phyloP scores from a whole-genome alignment of 371 early-diverging fungal species.

The Coemansia sp. region DNA sequence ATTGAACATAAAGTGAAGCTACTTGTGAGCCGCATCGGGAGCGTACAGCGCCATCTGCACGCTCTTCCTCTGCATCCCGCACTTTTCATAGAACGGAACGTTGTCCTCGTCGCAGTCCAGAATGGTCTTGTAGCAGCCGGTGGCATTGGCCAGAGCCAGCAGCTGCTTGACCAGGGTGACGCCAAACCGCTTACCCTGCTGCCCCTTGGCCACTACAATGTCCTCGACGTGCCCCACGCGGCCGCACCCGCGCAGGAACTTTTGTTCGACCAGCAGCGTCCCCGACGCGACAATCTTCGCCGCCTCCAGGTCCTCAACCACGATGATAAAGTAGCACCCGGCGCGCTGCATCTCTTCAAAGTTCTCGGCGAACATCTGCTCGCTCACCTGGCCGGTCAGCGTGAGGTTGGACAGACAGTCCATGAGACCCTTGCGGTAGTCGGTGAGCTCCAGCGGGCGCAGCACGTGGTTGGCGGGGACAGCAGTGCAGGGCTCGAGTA shows the following conservation, averaged over 20 bases:
- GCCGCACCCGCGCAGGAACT: constrained; percentile 89
- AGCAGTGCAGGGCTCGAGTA: constrained; percentile 76
- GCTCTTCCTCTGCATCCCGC: constrained; percentile 82
- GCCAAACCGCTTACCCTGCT: constrained; percentile 90
- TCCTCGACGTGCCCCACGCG: constrained; percentile 91
- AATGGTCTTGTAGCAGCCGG: constrained; percentile 78
- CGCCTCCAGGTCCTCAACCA: constrained; percentile 71
- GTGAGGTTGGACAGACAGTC: constrained; percentile 56
- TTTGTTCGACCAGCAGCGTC: constrained; percentile 93
- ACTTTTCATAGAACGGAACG: constrained; percentile 90
- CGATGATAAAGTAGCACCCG: constrained; percentile 66
- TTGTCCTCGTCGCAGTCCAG: constrained; percentile 88
- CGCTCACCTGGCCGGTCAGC: constrained; percentile 52
- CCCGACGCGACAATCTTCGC: constrained; percentile 85
- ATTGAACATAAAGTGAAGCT: neutral
- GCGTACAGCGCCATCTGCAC: constrained; percentile 79
- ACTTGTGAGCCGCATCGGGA: constrained; percentile 23
- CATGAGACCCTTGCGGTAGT: constrained; percentile 70
- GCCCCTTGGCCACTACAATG: constrained; percentile 90
- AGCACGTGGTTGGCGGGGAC: constrained; percentile 79
- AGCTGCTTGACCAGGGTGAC: constrained; percentile 72
- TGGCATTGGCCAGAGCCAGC: constrained; percentile 61
- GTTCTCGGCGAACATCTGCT: constrained; percentile 58
- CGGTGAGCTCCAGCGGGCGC: constrained; percentile 78
- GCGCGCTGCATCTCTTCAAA: constrained; percentile 72